Base-by-base conservation (phyloP, 495 filamentous ascomycete genomes). In the Penicillium desertorum region DNA sequence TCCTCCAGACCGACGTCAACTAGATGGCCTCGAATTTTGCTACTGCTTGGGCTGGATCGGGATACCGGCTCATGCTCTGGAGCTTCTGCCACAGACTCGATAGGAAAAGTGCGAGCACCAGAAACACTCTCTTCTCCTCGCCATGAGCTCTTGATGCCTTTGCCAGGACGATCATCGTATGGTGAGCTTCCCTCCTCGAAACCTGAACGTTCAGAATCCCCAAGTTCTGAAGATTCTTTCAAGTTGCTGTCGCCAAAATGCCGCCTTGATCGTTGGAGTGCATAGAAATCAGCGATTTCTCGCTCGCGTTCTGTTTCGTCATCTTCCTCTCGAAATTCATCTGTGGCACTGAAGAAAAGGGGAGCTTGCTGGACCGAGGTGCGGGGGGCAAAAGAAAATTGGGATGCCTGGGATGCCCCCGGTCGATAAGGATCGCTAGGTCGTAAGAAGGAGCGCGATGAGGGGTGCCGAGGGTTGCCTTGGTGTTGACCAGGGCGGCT, bases 271-370 rank as follows among this genome's bases (percentile, higher is more conserved):
- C 85, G 79, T 71, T 97, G 91, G 48, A 98, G 74, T 12, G 94
- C 94, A 71, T 91, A 96, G 63, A 91, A 87, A 71, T 98, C 94
- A 14, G 92, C 91, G 16, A 92, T 88, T 64, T 98, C 94, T 51
- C 93, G 84, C 54, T 96, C 90, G 58, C 89, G 88, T 67, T 98
- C 92, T 52, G 88, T 86, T 60, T 92, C 91, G 51, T 97, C 91
- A 67, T 96, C 90, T 65, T 96, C 90, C 73, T 93, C 90, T 61
- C 84, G 82, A 59, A 90, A 91, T 61, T 91, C 88, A 70, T 91
- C 89, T 0, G 86, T 86, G 23, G 84, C 81, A 65, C 90, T 93
- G 72, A 92, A 91, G 64, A 98, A 98, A n/a, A 98, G 78, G 52
- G 95, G 94, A 37, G 91, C 91, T 59, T 86, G 86, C 47, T 88